Conservation (phyloP, 495 filamentous ascomycete genomes). For the Lindgomyces ingoldianus region DNA sequence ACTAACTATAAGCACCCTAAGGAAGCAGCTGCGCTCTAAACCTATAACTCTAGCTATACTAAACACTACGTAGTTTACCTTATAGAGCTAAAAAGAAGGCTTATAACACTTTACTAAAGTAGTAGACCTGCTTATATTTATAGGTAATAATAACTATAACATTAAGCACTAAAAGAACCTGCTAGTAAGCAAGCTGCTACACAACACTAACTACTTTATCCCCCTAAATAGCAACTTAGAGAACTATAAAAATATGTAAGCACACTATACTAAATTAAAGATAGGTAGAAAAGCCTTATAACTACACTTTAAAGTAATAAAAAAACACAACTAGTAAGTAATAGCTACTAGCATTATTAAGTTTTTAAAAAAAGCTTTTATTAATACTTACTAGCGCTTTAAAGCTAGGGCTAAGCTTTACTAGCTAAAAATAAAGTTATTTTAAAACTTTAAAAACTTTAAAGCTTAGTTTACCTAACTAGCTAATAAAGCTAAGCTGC, state of each 20-base stretch:
- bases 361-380: neutral
- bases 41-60: neutral
- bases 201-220: neutral
- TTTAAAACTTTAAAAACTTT: neutral
- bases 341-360: neutral
- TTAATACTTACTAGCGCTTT: neutral
- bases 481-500: neutral
- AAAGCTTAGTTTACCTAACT: neutral
- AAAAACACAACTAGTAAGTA: neutral
- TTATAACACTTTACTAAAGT: neutral
- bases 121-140: neutral
- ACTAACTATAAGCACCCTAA: no score
- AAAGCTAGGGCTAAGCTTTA: neutral
- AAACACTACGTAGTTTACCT: neutral
- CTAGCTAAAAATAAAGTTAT: neutral
- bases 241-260: neutral
- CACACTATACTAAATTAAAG: neutral
- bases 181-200: neutral
- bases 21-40: neutral
- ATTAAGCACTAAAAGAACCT: neutral
- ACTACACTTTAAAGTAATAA: neutral
- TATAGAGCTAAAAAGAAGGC: neutral
- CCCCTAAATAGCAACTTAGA: neutral
- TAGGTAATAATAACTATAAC: neutral
- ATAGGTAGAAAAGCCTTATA: neutral